Evolutionary conservation across 2,329 filamentous ascomycete genomes (phyloP).

Genomic region (Volutella citrinella): DNA sequence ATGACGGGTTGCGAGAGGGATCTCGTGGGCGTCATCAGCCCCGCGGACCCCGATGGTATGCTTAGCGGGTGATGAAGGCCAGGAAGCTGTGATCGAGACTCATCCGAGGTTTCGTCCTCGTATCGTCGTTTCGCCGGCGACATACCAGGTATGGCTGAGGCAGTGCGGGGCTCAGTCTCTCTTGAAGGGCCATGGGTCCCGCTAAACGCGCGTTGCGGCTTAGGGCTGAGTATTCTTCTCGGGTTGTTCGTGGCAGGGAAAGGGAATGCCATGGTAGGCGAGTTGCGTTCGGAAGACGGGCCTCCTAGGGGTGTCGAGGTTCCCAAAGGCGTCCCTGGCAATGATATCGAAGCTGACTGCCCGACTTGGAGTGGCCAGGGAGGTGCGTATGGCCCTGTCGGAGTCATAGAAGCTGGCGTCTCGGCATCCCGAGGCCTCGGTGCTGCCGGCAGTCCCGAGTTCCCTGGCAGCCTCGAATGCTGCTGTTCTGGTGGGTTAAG

Average conservation of each 20-base stretch:
- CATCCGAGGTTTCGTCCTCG: constrained; percentile 26
- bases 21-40: constrained; percentile 27
- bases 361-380: constrained; percentile 23
- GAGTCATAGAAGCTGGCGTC: constrained; percentile 12
- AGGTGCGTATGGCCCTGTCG: constrained; percentile 19
- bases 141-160: constrained; percentile 16
- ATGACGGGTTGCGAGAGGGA: constrained; percentile 35
- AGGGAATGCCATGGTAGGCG: constrained; percentile 28
- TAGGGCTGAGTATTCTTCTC: constrained; percentile 31
- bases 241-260: constrained; percentile 28
- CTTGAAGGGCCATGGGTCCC: constrained; percentile 27
- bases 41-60: constrained; percentile 19
- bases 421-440: constrained; percentile 18
- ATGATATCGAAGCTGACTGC: constrained; percentile 31
- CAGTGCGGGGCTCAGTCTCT: constrained; percentile 22
- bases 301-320: constrained; percentile 25
- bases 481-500: constrained; percentile 35
- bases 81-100: constrained; percentile 22
- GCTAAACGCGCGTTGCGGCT: constrained; percentile 26
- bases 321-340: constrained; percentile 31
- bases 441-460: constrained; percentile 10
- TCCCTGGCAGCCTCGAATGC: no score
- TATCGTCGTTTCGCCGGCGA: constrained; percentile 32
- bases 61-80: constrained; percentile 23
- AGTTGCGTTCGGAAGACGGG: constrained; percentile 30